A percentile compares a stretch with the other conserved stretches of the same genome.
Evolutionary conservation across 2,329 filamentous ascomycete species (phyloP).

Genomic region (Colletotrichum caudatum): DNA sequence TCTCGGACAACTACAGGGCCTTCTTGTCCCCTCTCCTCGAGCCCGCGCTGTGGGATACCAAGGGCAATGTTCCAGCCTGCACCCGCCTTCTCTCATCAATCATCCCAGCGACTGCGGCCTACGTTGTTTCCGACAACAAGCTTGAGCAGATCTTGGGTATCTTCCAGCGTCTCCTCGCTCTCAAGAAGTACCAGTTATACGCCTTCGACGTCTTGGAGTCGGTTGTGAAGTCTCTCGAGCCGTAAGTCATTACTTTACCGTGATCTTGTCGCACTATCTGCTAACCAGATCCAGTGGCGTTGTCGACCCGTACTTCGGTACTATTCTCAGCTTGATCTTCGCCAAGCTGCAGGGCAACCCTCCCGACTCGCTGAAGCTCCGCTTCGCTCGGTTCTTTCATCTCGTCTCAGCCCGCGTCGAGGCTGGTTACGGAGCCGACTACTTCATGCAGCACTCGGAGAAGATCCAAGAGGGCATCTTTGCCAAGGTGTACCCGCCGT

Average conservation of each 20-base stretch:
- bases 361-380: slow-evolving; percentile 84
- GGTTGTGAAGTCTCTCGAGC: slow-evolving; percentile 78
- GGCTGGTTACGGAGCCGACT: slow-evolving; percentile 89
- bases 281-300: slow-evolving; percentile 60
- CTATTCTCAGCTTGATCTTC: slow-evolving; percentile 85
- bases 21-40: slow-evolving; percentile 83
- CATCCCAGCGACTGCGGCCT: slow-evolving; percentile 79
- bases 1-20: slow-evolving; percentile 84
- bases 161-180: slow-evolving; percentile 88
- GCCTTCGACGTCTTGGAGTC: slow-evolving; percentile 92
- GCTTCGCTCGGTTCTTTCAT: slow-evolving; percentile 95
- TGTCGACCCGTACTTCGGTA: slow-evolving; percentile 81
- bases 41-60: slow-evolving; percentile 89
- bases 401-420: slow-evolving; percentile 84
- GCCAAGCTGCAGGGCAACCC: slow-evolving; percentile 76
- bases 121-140: slow-evolving; percentile 83
- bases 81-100: slow-evolving; percentile 87
- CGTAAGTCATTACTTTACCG: slow-evolving; percentile 62
- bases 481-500: slow-evolving; percentile 83
- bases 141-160: slow-evolving; percentile 91
- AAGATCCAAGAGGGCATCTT: slow-evolving; percentile 84
- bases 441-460: slow-evolving; percentile 88
- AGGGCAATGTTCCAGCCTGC: slow-evolving; percentile 92
- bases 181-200: slow-evolving; percentile 86
- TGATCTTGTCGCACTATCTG: not conserved